Evolutionary conservation across 2,329 filamentous ascomycete genomes (phyloP).

Genomic region (Cordyceps farinosa): DNA sequence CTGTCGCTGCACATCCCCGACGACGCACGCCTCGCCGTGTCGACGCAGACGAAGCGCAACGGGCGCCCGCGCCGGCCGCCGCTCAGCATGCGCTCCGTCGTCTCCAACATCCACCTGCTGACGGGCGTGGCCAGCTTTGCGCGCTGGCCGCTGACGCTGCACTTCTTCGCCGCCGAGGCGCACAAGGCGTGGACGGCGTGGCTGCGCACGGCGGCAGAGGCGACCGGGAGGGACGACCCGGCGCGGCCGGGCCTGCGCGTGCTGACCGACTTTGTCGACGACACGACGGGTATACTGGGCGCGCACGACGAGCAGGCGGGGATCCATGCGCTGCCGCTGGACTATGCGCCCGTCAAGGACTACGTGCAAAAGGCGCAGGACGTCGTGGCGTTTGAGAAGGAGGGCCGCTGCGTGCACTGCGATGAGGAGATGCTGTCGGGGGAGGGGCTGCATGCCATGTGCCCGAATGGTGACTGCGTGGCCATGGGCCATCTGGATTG

Average conservation of each 20-base stretch:
- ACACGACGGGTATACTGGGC: constrained; percentile 5
- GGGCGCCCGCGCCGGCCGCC: constrained; percentile 55
- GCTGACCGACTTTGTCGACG: constrained; percentile 49
- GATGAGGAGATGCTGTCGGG: constrained; percentile 41
- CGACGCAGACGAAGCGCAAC: constrained; percentile 49
- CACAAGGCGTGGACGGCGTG: constrained; percentile 64
- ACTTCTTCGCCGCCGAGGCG: constrained; percentile 73
- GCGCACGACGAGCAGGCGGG: constrained; percentile 31
- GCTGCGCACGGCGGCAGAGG: constrained; percentile 33
- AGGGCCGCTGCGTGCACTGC: constrained; percentile 55
- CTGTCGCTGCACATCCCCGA: constrained; percentile 72
- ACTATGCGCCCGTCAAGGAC: constrained; percentile 50
- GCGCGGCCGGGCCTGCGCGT: constrained; percentile 50
- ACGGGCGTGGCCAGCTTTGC: constrained; percentile 75
- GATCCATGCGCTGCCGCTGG: constrained; percentile 52
- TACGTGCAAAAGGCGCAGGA: constrained; percentile 55
- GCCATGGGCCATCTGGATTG: constrained; percentile 58
- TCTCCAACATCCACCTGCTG: constrained; percentile 79
- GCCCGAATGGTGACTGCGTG: constrained; percentile 51
- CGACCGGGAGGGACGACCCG: constrained; percentile 40
- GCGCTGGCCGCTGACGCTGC: constrained; percentile 76
- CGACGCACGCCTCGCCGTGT: constrained; percentile 54
- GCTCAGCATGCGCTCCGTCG: constrained; percentile 60
- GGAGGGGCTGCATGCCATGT: constrained; percentile 54
- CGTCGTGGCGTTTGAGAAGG: constrained; percentile 53